Conservation (phyloP, 2,329 filamentous ascomycete species). For the Ophiostoma triangulosporum region DNA sequence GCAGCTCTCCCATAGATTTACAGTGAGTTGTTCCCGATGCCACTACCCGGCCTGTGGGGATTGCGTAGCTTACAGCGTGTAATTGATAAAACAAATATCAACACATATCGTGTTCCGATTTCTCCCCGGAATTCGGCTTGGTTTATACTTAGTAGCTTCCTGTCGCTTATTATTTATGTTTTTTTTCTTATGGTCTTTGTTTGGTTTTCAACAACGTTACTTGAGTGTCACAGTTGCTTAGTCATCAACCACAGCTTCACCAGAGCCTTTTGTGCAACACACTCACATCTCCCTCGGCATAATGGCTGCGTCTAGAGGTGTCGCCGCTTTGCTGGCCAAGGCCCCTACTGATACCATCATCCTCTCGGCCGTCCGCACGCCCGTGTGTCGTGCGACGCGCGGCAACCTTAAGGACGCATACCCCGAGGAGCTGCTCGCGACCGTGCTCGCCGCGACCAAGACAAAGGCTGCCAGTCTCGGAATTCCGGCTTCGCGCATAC, state of each 20-base stretch:
- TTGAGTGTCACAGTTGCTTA: neutral
- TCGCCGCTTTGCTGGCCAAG: conserved; percentile 66
- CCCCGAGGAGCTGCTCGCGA: conserved; percentile 73
- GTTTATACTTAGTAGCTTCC: neutral
- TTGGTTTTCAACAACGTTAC: neutral
- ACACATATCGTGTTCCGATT: neutral
- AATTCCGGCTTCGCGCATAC: conserved; percentile 53
- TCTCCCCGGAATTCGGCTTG: neutral
- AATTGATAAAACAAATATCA: too few relatives aligned
- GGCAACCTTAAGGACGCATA: conserved; percentile 77
- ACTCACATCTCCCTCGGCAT: too few relatives aligned
- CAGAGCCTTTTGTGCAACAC: too few relatives aligned
- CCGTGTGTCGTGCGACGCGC: conserved; percentile 70
- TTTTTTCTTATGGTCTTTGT: neutral
- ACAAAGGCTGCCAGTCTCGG: conserved; percentile 46
- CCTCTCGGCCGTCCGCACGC: conserved; percentile 79
- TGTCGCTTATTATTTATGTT: neutral
- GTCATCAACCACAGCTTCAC: too few relatives aligned
- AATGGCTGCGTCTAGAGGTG: conserved; percentile 48
- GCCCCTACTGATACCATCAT: conserved; percentile 72
- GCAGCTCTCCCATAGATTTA: neutral
- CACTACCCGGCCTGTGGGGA: conserved; percentile 3
- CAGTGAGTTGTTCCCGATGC: conserved; percentile 6
- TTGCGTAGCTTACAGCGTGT: too few relatives aligned
- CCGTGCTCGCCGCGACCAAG: conserved; percentile 53